A percentile compares a stretch with the other conserved stretches of the same genome.
Conservation (phyloP, 345 rosid genomes). For the Sapria himalayana region DNA sequence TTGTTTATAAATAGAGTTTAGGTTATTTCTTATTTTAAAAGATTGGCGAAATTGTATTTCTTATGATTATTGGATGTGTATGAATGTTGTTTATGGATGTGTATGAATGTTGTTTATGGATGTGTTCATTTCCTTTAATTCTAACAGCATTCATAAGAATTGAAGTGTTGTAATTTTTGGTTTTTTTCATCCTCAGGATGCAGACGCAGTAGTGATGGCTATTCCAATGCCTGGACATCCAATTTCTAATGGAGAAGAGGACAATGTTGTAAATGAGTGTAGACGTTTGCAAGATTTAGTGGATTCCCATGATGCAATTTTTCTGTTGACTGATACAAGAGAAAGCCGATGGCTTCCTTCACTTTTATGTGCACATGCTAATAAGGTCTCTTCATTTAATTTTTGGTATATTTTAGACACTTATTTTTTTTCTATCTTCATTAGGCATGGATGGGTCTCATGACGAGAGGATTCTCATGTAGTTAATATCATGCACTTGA, state of each 20-base stretch:
- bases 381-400: constrained; percentile 36
- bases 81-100: no score
- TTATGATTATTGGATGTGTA: no score
- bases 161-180: no score
- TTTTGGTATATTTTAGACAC: background rate
- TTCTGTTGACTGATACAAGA: constrained; percentile 91
- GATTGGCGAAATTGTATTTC: no score
- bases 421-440: no score
- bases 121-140: no score
- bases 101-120: background rate
- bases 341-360: constrained; percentile 97
- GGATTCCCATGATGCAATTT: constrained; percentile 71
- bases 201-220: constrained; percentile 62
- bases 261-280: constrained; percentile 55
- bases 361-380: constrained; percentile 52
- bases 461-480: no score
- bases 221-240: constrained; percentile 99
- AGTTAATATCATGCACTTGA: no score
- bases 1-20: no score
- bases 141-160: background rate
- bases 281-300: constrained; percentile 38
- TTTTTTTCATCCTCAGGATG: constrained; percentile 25
- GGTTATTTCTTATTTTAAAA: no score
- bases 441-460: no score
- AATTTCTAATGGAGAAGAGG: constrained; percentile 51